Base-by-base conservation (phyloP, 441 rosid species). In the Capsella rubella region DNA sequence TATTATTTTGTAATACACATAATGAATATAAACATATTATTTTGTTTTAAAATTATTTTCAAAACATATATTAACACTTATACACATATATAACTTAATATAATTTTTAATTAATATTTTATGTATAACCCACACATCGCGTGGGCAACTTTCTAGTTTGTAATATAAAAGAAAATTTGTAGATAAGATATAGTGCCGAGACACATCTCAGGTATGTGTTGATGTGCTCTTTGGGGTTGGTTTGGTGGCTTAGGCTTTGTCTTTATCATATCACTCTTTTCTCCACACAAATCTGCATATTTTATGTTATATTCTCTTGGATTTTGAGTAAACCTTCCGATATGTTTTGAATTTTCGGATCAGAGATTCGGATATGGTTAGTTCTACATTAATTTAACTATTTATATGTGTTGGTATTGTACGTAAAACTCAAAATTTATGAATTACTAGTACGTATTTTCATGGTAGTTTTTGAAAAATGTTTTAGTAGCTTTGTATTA, bases 161-260 rank as follows among this genome's bases (percentile, higher is more conserved):
- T 3, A 12, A 42, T 42, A 51, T 50, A 67, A 59, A 58, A 25
- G 27, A 56, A 40, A 67, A 59, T 3, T 21, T 37, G 15, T 42
- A 15, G 55, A 67, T 58, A 74, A 58, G 78, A 40, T 21, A 21
- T 58, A 18, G 66, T 65, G 71, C 32, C 71, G 6, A 27, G 52
- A 64, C 65, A 65, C 18, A 50, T 64, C 67, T 66, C 29, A 57
- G 72, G 58, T 74, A 49, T 54, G 42, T 39, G 67, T 40, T 74
- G 64, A 40, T 72, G 64, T 72, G 64, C 18, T 72, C 37, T 43
- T 63, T 21, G 64, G 62, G 69, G 69, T 72, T 62, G 69, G 76
- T 62, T 72, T 72, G 46, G 69, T 62, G 72, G 67, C 57, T 59
- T 66, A 57, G 34, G 72, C 59, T 73, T 73, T 66, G 21, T 45